Percentiles rank a stretch among this genome's conserved stretches.
Evolutionary conservation across 1,284 basidiomycete genomes (phyloP).

Genomic region (Coriolopsis trogii): DNA sequence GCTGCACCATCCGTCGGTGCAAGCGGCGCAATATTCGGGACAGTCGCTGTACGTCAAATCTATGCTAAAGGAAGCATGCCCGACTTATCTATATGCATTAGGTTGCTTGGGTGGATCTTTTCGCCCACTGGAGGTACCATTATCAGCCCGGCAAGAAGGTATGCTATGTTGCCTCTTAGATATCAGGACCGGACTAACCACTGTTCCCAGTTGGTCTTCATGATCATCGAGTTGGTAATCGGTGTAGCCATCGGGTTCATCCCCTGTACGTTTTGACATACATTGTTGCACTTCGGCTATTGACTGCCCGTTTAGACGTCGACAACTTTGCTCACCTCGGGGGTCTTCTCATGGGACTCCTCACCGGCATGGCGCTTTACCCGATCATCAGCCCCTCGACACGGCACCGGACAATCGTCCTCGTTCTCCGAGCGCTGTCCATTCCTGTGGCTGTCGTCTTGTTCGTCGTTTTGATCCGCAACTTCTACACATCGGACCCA

Average conservation of each 20-base stretch:
- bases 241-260: slow-evolving; percentile 89
- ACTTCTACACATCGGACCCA: slow-evolving; percentile 89
- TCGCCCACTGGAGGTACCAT: slow-evolving; percentile 92
- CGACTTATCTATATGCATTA: too few species aligned
- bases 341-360: slow-evolving; percentile 83
- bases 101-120: slow-evolving; percentile 85
- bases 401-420: slow-evolving; percentile 75
- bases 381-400: slow-evolving; percentile 85
- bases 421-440: slow-evolving; percentile 74
- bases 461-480: slow-evolving; percentile 81
- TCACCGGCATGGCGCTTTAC: slow-evolving; percentile 83
- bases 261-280: slow-evolving; percentile 54
- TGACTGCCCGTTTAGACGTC: slow-evolving; percentile 49
- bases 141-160: slow-evolving; percentile 80
- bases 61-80: too few species aligned
- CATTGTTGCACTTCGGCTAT: slow-evolving; percentile 3
- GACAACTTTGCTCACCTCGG: slow-evolving; percentile 85
- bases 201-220: slow-evolving; percentile 74
- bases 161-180: slow-evolving; percentile 23
- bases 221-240: slow-evolving; percentile 83
- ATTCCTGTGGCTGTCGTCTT: slow-evolving; percentile 77
- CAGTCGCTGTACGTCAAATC: slow-evolving; percentile 67
- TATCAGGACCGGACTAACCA: too few species aligned
- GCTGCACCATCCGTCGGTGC: slow-evolving; percentile 94
- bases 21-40: slow-evolving; percentile 92